Evolutionary conservation across 768 basidiomycete genomes (phyloP).

Genomic region (Naganishia randhawae): DNA sequence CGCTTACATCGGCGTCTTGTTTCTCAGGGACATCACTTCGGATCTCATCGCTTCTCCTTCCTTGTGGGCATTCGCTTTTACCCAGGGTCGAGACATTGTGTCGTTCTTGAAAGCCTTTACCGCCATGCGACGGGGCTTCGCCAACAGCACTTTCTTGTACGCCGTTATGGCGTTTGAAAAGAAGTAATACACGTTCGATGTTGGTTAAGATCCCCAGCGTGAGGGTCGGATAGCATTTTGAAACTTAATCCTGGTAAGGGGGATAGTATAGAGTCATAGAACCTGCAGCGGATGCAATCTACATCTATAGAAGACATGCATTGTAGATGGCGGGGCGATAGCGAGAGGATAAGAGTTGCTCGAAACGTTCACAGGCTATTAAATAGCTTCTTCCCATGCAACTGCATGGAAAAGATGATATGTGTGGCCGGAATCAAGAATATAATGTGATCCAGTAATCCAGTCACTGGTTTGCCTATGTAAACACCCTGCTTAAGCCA

Average conservation of each 20-base stretch:
- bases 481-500: constrained; percentile 70
- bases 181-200: not conserved
- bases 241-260: not conserved
- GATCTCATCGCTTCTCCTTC: constrained; percentile 30
- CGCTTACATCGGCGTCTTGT: not conserved
- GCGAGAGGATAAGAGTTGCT: no score
- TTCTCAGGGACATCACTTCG: constrained; percentile 32
- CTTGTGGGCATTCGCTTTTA: constrained; percentile 32
- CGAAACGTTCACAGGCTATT: no score
- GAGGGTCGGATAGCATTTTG: not conserved
- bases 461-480: not conserved
- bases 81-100: constrained; percentile 31
- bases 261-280: not conserved
- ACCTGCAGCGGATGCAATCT: not conserved
- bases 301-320: not conserved
- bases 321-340: not conserved
- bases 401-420: not conserved
- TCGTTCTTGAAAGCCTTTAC: constrained; percentile 30
- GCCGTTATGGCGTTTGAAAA: constrained; percentile 32
- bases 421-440: no score
- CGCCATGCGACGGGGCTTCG: constrained; percentile 32
- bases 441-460: not conserved
- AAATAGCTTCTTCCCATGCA: no score
- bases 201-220: not conserved
- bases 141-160: constrained; percentile 31